These are phyloP conservation scores for Porphyra umbilicalis DNA, from an alignment of 31 red algal genomes.

Conservation along the genomic window DNA sequence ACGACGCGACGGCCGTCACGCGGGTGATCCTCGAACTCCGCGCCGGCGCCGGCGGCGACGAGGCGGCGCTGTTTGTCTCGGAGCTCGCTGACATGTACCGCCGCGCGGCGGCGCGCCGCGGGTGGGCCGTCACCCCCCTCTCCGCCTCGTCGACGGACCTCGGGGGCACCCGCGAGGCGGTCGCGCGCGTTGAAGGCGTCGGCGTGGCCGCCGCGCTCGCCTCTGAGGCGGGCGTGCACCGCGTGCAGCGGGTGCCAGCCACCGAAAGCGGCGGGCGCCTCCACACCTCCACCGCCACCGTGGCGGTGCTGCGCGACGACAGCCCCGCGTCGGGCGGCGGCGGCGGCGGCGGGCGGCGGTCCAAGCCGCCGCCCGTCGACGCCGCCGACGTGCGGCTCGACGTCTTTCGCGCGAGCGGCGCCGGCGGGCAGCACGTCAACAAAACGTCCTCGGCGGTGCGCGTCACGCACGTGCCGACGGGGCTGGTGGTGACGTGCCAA, in stretches of 20 bases:
- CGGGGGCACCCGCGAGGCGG: slow-evolving; percentile 40
- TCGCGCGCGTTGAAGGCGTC: slow-evolving; percentile 35
- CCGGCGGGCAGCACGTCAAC: slow-evolving; percentile 97
- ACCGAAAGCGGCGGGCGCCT: slow-evolving; percentile 83
- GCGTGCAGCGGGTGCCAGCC: slow-evolving; percentile 92
- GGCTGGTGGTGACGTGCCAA: slow-evolving; percentile 61
- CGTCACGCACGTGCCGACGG: slow-evolving; percentile 78
- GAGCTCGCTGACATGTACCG: slow-evolving; percentile 72
- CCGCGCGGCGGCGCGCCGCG: slow-evolving; percentile 17
- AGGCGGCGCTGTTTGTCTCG: slow-evolving; percentile 69
- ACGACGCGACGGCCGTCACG: neutral
- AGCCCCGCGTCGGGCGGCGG: slow-evolving; percentile 7
- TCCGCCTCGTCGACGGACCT: slow-evolving; percentile 14
- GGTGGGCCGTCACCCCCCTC: slow-evolving; percentile 28
- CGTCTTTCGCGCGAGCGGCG: slow-evolving; percentile 76
- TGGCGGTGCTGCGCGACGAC: slow-evolving; percentile 57
- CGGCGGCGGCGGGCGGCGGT: neutral
- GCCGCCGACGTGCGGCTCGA: slow-evolving; percentile 51
- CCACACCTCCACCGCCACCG: slow-evolving; percentile 76
- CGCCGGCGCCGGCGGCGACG: slow-evolving; percentile 81
- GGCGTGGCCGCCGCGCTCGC: slow-evolving; percentile 27
- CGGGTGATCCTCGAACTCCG: slow-evolving; percentile 63
- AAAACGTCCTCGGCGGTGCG: slow-evolving; percentile 93
- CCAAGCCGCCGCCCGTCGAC: neutral
- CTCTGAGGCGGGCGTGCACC: slow-evolving; percentile 81